phyloP scores from a whole-genome alignment of 1,284 basidiomycete genomes.

The Sphagnurus paluster region DNA sequence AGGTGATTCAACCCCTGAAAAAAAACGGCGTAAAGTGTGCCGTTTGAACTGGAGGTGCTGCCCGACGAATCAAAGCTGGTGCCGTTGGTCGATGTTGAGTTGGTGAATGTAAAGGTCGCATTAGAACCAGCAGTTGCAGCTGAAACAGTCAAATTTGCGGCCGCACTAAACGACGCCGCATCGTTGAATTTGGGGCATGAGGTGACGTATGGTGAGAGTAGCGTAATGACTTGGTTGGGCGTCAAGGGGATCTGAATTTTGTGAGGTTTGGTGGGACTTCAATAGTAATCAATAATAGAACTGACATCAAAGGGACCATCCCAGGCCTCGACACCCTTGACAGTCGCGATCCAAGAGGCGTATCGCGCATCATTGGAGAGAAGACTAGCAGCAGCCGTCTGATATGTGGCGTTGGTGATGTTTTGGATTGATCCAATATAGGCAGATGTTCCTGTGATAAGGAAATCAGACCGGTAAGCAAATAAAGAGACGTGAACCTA shows the following conservation, averaged over 20 bases:
- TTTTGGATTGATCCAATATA: conserved; percentile 47
- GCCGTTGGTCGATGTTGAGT: not conserved
- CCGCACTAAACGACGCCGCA: conserved; percentile 8
- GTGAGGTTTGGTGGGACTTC: no score
- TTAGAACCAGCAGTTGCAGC: conserved; percentile 4
- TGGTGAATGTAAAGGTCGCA: conserved; percentile 14
- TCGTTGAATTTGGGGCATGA: conserved; percentile 13
- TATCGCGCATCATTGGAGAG: conserved; percentile 11
- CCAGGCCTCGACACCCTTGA: conserved; percentile 10
- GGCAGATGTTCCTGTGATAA: conserved; percentile 32
- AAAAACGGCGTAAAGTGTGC: conserved; percentile 28
- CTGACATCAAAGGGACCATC: conserved; percentile 13
- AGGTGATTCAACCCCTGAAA: conserved; percentile 28
- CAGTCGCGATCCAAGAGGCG: conserved; percentile 10
- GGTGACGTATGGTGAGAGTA: conserved; percentile 10
- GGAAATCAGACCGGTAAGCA: not conserved
- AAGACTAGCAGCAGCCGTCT: conserved; percentile 12
- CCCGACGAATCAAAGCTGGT: no score
- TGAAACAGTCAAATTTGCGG: conserved; percentile 4
- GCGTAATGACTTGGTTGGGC: conserved; percentile 13
- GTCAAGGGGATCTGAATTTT: conserved; percentile 13
- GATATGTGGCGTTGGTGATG: conserved; percentile 11
- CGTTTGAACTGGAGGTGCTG: not conserved
- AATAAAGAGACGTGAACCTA: not conserved
- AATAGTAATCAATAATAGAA: no score